Percentiles rank a stretch among this genome's conserved stretches.
phyloP scores from a whole-genome alignment of 805 yeast species.

The Torulaspora delbrueckii region DNA sequence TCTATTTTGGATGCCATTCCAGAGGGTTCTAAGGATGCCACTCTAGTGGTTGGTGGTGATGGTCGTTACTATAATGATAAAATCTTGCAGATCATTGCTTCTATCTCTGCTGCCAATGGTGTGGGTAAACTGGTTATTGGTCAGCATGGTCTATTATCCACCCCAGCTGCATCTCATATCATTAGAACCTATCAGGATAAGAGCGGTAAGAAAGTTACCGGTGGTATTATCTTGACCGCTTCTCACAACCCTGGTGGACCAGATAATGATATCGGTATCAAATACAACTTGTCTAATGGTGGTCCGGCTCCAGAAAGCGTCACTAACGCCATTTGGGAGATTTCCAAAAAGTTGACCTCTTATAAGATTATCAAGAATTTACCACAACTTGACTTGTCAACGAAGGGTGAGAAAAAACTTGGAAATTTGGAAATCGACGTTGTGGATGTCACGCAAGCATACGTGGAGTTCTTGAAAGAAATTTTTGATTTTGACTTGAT shows the following conservation, averaged over 20 bases:
- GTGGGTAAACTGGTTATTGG: conserved; percentile 83
- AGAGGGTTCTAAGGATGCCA: conserved; percentile 71
- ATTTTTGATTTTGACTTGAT: conserved; percentile 87
- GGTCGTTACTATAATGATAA: conserved; percentile 86
- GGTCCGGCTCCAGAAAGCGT: conserved; percentile 98
- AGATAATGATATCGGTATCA: conserved; percentile 84
- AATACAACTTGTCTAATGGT: conserved; percentile 90
- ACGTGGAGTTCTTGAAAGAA: conserved; percentile 69
- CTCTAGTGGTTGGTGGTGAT: conserved; percentile 92
- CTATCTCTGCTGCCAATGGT: conserved; percentile 88
- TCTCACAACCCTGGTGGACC: conserved; percentile 99
- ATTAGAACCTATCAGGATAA: conserved; percentile 57
- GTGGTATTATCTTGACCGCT: conserved; percentile 94
- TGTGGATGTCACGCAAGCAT: conserved; percentile 75
- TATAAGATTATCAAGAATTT: conserved; percentile 59
- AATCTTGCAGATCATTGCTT: conserved; percentile 74
- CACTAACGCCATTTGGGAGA: conserved; percentile 78
- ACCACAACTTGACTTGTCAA: conserved; percentile 58
- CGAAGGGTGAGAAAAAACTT: conserved; percentile 47
- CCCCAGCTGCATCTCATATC: conserved; percentile 95
- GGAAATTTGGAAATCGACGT: conserved; percentile 72
- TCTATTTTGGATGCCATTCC: conserved; percentile 82
- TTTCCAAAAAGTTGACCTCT: conserved; percentile 50
- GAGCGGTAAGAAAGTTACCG: conserved; percentile 53
- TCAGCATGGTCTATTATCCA: conserved; percentile 79